Conservation (phyloP, 139 green algal species). For the Pycnococcus provasolii region DNA sequence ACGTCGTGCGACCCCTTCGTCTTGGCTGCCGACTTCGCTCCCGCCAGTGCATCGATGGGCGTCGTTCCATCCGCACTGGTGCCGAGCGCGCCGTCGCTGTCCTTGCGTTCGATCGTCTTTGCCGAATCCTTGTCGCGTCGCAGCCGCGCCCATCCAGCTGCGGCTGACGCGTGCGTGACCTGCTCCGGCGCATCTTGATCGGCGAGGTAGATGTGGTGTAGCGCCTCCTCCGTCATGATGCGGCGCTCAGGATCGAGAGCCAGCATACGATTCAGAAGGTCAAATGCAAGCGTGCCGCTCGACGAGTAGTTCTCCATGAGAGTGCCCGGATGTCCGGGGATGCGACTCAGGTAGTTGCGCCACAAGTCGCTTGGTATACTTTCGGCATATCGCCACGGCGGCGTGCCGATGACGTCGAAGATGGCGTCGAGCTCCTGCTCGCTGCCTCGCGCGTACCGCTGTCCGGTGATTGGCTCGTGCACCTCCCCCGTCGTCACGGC, state of each 20-base stretch:
- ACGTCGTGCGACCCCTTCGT: not conserved
- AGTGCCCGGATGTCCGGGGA: constrained; percentile 28
- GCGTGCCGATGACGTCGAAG: constrained; percentile 80
- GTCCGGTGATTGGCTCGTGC: not conserved
- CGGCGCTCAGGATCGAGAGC: constrained; percentile 68
- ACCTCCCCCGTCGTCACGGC: not conserved
- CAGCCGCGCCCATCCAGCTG: not conserved
- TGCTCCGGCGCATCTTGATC: not conserved
- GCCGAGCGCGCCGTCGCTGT: constrained; percentile 1
- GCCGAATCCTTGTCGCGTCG: not conserved
- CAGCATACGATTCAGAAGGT: constrained; percentile 72
- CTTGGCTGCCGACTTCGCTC: not conserved
- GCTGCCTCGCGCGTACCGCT: not conserved
- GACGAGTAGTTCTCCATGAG: not conserved
- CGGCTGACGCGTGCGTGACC: too few species aligned
- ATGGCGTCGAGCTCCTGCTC: constrained; percentile 58
- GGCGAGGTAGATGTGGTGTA: constrained; percentile 71
- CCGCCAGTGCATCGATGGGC: not conserved
- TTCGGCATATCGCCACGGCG: constrained; percentile 64
- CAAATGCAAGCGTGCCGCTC: constrained; percentile 35
- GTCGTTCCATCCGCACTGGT: constrained; percentile 1
- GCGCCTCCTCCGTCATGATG: constrained; percentile 49
- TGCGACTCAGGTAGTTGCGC: constrained; percentile 56
- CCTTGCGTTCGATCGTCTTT: not conserved
- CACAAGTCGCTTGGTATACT: constrained; percentile 48